Evolutionary conservation across 2,329 filamentous ascomycete species (phyloP).

Genomic region (Fusarium drepaniforme): DNA sequence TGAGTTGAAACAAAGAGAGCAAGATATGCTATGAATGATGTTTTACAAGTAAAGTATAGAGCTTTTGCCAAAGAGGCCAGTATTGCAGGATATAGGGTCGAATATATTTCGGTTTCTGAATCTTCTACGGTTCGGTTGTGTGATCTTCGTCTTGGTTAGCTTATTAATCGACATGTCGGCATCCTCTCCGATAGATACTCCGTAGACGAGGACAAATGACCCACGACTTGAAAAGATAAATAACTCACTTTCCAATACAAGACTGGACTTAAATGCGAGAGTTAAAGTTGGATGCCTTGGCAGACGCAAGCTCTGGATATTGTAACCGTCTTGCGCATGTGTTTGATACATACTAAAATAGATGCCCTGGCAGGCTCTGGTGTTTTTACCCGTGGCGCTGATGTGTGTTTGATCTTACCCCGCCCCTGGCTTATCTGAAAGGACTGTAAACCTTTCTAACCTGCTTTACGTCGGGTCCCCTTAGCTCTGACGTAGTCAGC

Average conservation of each 20-base stretch:
- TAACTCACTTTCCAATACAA: neutral
- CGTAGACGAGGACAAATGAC: neutral
- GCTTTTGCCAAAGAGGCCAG: no score
- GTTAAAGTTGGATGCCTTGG: neutral
- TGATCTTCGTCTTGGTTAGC: neutral
- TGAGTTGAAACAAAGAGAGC: no score
- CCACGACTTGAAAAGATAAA: neutral
- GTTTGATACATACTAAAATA: no score
- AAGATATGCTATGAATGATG: no score
- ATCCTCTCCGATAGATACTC: neutral
- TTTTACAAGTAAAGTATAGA: no score
- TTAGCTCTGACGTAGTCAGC: neutral
- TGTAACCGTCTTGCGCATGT: no score
- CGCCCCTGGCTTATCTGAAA: no score
- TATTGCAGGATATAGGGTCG: no score
- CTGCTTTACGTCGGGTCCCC: neutral
- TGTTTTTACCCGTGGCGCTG: neutral
- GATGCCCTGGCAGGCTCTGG: neutral
- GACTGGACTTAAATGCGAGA: neutral
- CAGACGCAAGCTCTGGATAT: neutral
- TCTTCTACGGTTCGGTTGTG: neutral
- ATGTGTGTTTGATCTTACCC: neutral
- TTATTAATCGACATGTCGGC: neutral
- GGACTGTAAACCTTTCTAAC: neutral
- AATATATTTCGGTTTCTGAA: neutral